Conservation (phyloP, 192 early-diverging fungal species). For the Thamnidium elegans region DNA sequence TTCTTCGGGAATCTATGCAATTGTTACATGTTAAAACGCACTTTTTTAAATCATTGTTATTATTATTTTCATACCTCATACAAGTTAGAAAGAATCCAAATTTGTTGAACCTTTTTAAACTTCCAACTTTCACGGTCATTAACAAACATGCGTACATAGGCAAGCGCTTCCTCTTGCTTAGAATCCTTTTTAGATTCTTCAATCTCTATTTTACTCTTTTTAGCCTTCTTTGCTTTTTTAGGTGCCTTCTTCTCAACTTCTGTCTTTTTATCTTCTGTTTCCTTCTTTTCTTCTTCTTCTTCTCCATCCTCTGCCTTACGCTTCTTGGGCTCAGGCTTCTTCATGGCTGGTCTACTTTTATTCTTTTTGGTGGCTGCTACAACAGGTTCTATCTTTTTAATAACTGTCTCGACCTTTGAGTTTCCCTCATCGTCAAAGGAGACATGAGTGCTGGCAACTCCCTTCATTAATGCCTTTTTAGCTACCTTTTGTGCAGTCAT, state of each 20-base stretch:
- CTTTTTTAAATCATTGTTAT: not conserved
- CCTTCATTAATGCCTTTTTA: constrained; percentile 9
- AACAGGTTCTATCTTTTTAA: not conserved
- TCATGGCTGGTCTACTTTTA: not conserved
- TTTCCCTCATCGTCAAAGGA: constrained; percentile 26
- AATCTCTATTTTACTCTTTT: constrained; percentile 4
- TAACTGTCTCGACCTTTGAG: not conserved
- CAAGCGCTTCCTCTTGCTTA: constrained; percentile 8
- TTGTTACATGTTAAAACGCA: not conserved
- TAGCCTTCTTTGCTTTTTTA: constrained; percentile 1
- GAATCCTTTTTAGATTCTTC: constrained; percentile 12
- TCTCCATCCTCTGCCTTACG: constrained; percentile 13
- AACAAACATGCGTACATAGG: constrained; percentile 26
- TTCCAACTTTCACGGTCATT: constrained; percentile 31
- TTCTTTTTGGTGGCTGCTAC: not conserved
- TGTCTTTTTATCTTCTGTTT: constrained; percentile 7
- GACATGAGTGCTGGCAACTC: constrained; percentile 1
- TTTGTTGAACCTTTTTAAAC: constrained; percentile 36
- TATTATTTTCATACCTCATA: constrained; percentile 23
- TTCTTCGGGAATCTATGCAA: constrained; percentile 22
- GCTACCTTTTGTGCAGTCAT: constrained; percentile 27
- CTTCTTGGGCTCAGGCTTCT: constrained; percentile 17
- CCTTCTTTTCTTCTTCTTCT: constrained; percentile 16
- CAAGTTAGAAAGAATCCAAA: constrained; percentile 30
- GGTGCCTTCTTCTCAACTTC: constrained; percentile 13